Evolutionary conservation across 768 basidiomycete species (phyloP).

Genomic region (Tulasnella sp.): DNA sequence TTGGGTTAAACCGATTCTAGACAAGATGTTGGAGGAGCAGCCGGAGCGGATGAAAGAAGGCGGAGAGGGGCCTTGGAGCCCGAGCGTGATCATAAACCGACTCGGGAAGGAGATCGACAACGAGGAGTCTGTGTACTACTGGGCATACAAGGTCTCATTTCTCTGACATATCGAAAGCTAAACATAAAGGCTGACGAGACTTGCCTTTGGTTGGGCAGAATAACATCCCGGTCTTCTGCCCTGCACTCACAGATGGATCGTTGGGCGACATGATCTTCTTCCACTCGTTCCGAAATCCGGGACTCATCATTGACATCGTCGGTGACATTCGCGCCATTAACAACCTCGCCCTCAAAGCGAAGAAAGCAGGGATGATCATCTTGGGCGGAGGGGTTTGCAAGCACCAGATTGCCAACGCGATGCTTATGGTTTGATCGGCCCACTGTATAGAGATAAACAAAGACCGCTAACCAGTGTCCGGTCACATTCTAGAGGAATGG

Average conservation of each 20-base stretch:
- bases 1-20: conserved; percentile 93
- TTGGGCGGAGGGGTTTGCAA: conserved; percentile 98
- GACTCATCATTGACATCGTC: conserved; percentile 85
- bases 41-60: conserved; percentile 30
- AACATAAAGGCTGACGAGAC: too few relatives aligned
- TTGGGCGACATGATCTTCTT: conserved; percentile 99
- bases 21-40: conserved; percentile 85
- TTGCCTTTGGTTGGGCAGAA: too few relatives aligned
- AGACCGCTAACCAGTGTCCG: background rate
- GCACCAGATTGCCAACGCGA: conserved; percentile 99
- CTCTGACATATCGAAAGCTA: background rate
- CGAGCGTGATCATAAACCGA: conserved; percentile 83
- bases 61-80: conserved; percentile 64
- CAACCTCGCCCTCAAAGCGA: conserved; percentile 74
- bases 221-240: conserved; percentile 96
- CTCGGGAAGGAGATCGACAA: conserved; percentile 97
- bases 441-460: background rate
- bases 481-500: conserved; percentile 69
- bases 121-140: conserved; percentile 96
- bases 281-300: conserved; percentile 83
- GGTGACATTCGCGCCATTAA: conserved; percentile 87
- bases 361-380: conserved; percentile 96
- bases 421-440: conserved; percentile 70
- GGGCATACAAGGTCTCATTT: conserved; percentile 91
- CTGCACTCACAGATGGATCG: conserved; percentile 94